phyloP scores from a whole-genome alignment of 192 early-diverging fungal genomes.

The Podila epigama region DNA sequence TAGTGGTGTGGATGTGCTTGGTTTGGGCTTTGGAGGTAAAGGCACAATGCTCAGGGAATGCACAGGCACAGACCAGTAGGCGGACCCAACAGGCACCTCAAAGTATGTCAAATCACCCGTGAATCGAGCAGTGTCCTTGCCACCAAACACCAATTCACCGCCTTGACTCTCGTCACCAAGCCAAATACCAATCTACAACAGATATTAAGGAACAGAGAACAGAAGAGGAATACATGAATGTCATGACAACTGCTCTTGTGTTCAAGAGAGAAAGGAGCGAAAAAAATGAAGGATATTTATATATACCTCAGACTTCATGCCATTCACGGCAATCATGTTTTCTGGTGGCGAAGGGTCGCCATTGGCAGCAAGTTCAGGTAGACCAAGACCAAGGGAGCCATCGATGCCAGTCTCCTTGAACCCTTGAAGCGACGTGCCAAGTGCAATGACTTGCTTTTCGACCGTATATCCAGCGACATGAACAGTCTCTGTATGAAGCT shows the following conservation, averaged over 20 bases:
- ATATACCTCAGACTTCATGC: conserved; percentile 19
- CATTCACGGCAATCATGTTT: background rate
- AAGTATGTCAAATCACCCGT: conserved; percentile 1
- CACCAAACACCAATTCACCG: conserved; percentile 20
- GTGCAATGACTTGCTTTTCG: conserved; percentile 61
- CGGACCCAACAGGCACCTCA: background rate
- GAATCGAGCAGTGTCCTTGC: conserved; percentile 5
- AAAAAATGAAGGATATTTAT: too few relatives aligned
- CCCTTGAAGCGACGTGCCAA: conserved; percentile 59
- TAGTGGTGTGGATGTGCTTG: background rate
- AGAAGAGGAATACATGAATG: background rate
- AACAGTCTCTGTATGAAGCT: conserved; percentile 52
- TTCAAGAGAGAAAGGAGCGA: background rate
- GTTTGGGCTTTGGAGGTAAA: background rate
- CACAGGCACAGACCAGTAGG: conserved; percentile 24
- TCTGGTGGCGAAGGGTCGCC: conserved; percentile 1
- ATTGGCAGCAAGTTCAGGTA: background rate
- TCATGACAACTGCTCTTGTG: too few relatives aligned
- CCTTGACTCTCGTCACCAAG: conserved; percentile 14
- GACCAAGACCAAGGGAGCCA: conserved; percentile 63
- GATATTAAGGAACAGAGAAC: too few relatives aligned
- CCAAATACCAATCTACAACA: conserved; percentile 16
- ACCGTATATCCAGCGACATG: conserved; percentile 57
- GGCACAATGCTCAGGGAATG: conserved; percentile 3
- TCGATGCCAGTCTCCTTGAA: conserved; percentile 55